These are phyloP conservation scores for Populus hybrid DNA, from an alignment of 441 rosid species.

Conservation along the genomic window DNA sequence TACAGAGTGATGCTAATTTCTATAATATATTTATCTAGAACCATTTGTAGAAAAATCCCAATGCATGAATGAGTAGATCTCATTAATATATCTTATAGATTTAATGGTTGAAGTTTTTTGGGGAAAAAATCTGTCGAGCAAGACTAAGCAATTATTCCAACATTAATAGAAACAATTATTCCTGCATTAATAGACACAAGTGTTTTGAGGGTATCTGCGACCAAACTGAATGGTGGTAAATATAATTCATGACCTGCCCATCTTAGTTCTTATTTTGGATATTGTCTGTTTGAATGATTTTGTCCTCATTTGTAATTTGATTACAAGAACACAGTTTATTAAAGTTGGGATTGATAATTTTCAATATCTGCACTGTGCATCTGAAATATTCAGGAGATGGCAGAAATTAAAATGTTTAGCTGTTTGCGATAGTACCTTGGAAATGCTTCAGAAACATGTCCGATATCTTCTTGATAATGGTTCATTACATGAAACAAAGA, in stretches of 20 bases:
- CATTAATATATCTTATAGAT: too few species aligned
- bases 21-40: too few species aligned
- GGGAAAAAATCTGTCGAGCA: too few species aligned
- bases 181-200: too few species aligned
- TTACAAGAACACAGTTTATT: neutral
- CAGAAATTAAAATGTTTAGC: neutral
- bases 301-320: neutral
- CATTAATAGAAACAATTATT: too few species aligned
- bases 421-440: neutral
- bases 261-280: neutral
- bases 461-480: neutral
- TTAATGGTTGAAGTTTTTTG: too few species aligned
- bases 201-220: neutral
- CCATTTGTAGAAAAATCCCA: too few species aligned
- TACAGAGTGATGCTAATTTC: too few species aligned
- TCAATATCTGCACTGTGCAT: neutral
- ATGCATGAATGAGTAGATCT: too few species aligned
- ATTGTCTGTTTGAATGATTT: neutral
- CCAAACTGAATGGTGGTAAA: neutral
- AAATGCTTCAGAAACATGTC: neutral
- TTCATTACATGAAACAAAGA: neutral
- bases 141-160: too few species aligned
- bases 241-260: neutral
- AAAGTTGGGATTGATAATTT: neutral
- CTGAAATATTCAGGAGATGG: neutral